Evolutionary conservation across 139 green algal genomes (phyloP), one percentile per base, ranked within the genome.

Genomic region (Chlorella vulgaris): DNA sequence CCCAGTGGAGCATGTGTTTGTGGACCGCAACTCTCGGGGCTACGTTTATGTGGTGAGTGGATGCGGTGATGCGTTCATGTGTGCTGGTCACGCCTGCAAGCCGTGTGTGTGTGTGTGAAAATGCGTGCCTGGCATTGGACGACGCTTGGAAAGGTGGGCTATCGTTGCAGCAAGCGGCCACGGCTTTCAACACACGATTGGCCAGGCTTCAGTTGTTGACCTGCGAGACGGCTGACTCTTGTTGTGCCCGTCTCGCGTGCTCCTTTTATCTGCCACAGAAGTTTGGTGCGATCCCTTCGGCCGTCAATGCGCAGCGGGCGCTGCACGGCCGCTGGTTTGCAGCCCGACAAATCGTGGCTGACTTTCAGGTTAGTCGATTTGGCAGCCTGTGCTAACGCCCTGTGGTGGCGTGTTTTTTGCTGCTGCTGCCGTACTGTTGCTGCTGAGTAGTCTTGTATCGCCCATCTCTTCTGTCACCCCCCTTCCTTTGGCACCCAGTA

Each of bases 291-390:
- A 33, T 85, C 36, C 69, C 91, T 39, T 86, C 82, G 13, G 93
- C 95, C 2, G 73, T 90, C 35, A 88, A 90, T 5, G 94, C 95
- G 3, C 90, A 94, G 80, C 78, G 85, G 7, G 85, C 93, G 8
- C 88, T 99, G n/a, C 89, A 99, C 76, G 92, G 92, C 4, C 88
- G 96, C 31, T 98, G 91, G 91, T 98, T 96, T 89, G 91, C 90
- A 36, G 92, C 92, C 8, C 86, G 89, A 39, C 90, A 95, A 81
- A 91, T 99, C 21, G 79, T 88, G 21, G 92, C 90, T 7, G 94
- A 96, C n/a, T 99, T 93, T 80, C 95, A 98, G 87, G 96, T 97
- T 18, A 22, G 10, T 18, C 4, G 40, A 40, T 62, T 51, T 62
- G 29, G 7, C 10, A 38, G 38, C 66, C 36, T n/a, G 24, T 26